phyloP scores from a whole-genome alignment of 2,329 filamentous ascomycete genomes.

The Venturia effusa region DNA sequence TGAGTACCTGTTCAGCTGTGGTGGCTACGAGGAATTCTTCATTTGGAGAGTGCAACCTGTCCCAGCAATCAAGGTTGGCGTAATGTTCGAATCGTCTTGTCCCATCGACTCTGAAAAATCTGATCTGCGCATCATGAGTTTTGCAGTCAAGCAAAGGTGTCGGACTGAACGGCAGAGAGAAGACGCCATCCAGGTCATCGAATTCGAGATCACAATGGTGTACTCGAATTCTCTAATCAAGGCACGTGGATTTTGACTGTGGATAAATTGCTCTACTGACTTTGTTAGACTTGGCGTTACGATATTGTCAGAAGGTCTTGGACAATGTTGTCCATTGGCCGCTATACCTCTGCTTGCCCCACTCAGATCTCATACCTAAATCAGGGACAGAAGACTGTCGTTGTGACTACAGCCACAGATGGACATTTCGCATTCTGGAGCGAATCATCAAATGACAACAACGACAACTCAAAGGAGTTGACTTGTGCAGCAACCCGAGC shows the following conservation, averaged over 20 bases:
- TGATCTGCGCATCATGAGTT: constrained; percentile 74
- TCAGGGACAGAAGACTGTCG: constrained; percentile 15
- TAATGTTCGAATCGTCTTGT: constrained; percentile 41
- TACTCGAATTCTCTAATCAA: constrained; percentile 78
- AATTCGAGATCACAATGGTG: constrained; percentile 56
- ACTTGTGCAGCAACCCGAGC: constrained; percentile 7
- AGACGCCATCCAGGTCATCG: constrained; percentile 8
- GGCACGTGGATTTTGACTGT: constrained; percentile 22
- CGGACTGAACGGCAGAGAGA: constrained; percentile 16
- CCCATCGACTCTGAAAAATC: constrained; percentile 37
- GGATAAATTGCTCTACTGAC: constrained; percentile 14
- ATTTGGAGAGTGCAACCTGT: constrained; percentile 60
- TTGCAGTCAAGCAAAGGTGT: constrained; percentile 43
- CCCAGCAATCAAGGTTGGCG: constrained; percentile 41
- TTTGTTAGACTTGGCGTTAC: constrained; percentile 35
- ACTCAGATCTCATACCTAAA: constrained; percentile 46
- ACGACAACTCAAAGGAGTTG: constrained; percentile 1
- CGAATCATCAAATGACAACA: background rate
- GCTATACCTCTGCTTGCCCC: constrained; percentile 50
- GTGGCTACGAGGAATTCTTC: constrained; percentile 79
- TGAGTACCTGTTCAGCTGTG: constrained; percentile 70
- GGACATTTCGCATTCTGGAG: constrained; percentile 59
- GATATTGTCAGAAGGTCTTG: constrained; percentile 13
- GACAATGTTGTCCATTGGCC: constrained; percentile 23
- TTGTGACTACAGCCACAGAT: constrained; percentile 71